A percentile compares a stretch with the other conserved stretches of the same genome.
Conservation (phyloP, 768 basidiomycete genomes). For the Asterophora parasitica region DNA sequence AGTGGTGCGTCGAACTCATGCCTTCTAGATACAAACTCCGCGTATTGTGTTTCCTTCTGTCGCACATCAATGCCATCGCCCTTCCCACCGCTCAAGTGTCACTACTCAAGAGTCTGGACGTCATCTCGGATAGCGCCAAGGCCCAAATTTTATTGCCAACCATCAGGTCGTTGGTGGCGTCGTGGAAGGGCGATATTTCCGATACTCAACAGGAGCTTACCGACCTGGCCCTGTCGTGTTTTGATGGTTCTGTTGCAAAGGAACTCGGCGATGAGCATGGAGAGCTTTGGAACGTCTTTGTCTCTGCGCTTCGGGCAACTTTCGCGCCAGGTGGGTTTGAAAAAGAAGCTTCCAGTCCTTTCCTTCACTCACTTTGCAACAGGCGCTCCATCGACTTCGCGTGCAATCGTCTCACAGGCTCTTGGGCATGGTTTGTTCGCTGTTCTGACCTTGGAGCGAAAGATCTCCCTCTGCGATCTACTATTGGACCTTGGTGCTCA, state of each 20-base stretch:
- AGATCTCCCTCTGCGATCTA: slow-evolving; percentile 48
- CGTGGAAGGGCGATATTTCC: slow-evolving; percentile 16
- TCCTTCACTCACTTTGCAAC: slow-evolving; percentile 1
- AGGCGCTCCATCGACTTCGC: slow-evolving; percentile 39
- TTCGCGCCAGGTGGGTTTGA: slow-evolving; percentile 43
- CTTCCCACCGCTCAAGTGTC: slow-evolving; percentile 42
- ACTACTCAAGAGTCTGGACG: slow-evolving; percentile 45
- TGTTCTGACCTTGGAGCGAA: slow-evolving; percentile 45
- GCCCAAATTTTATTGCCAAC: slow-evolving; percentile 56
- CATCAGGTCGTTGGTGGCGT: slow-evolving; percentile 36
- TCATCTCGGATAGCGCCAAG: slow-evolving; percentile 43
- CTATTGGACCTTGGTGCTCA: slow-evolving; percentile 51
- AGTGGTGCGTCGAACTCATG: not conserved
- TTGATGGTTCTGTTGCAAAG: slow-evolving; percentile 42
- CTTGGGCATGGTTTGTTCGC: slow-evolving; percentile 56
- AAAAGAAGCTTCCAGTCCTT: not conserved
- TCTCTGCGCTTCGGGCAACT: slow-evolving; percentile 36
- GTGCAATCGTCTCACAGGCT: slow-evolving; percentile 35
- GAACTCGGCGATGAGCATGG: slow-evolving; percentile 42
- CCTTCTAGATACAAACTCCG: slow-evolving; percentile 59
- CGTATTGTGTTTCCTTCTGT: slow-evolving; percentile 71
- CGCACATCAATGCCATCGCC: slow-evolving; percentile 65
- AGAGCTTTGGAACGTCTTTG: slow-evolving; percentile 48
- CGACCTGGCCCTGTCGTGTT: slow-evolving; percentile 40
- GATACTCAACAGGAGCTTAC: slow-evolving; percentile 31